Percentiles rank a stretch among this genome's conserved stretches.
Evolutionary conservation across 495 filamentous ascomycete genomes (phyloP).

Genomic region (Hypoxylon subgilvum): DNA sequence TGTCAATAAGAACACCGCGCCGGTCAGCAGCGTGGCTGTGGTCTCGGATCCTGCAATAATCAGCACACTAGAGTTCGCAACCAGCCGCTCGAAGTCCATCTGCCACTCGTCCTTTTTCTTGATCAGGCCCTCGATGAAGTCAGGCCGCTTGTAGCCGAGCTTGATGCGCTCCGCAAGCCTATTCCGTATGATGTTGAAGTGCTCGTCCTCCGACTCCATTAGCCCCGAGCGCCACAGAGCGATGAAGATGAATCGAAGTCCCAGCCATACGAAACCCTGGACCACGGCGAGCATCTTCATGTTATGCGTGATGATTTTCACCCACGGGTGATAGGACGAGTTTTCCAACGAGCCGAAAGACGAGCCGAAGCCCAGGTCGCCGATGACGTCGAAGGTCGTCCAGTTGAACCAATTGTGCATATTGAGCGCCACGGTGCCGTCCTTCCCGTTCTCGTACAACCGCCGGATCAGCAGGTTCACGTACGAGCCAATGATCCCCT

Average conservation of each 20-base stretch:
- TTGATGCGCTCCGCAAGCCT: constrained; percentile 54
- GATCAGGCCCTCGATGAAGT: constrained; percentile 59
- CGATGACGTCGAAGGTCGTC: constrained; percentile 67
- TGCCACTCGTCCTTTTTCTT: constrained; percentile 53
- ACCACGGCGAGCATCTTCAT: constrained; percentile 43
- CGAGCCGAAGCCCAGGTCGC: constrained; percentile 66
- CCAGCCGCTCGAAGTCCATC: constrained; percentile 45
- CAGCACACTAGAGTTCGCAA: constrained; percentile 49
- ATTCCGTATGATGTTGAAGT: constrained; percentile 43
- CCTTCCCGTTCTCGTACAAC: constrained; percentile 45
- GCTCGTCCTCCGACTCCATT: constrained; percentile 43
- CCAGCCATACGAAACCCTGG: constrained; percentile 32
- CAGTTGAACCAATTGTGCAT: constrained; percentile 64
- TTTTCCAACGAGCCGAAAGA: constrained; percentile 60
- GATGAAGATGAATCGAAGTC: constrained; percentile 14
- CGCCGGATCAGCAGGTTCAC: constrained; percentile 54
- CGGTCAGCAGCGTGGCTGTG: constrained; percentile 62
- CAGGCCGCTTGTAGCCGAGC: constrained; percentile 46
- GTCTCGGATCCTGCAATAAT: constrained; percentile 67
- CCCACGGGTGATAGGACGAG: constrained; percentile 60
- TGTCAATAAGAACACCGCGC: constrained; percentile 58
- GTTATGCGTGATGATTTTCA: constrained; percentile 52
- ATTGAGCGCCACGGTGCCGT: constrained; percentile 44
- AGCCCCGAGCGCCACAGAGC: constrained; percentile 10
- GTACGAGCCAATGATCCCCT: constrained; percentile 52